Base-by-base conservation (phyloP, 306 rosid species). In the Dryas octopetala region DNA sequence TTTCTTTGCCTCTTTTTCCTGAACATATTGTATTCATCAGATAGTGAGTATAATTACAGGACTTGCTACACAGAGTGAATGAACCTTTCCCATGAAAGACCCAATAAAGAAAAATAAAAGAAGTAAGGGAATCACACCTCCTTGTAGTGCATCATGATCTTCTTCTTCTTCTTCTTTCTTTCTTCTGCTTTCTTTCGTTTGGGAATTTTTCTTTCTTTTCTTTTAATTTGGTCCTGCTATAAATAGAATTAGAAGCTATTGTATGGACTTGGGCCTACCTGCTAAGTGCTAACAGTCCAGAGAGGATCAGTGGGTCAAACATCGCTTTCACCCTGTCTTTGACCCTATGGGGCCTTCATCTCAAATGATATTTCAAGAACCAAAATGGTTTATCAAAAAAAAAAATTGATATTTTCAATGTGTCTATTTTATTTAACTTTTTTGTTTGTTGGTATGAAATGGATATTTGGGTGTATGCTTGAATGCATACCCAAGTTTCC, bases 1-100 rank as follows among this genome's bases (percentile, higher is more conserved):
- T 66, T 91, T 95, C 84, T 94, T 94, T 0, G 91, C 97, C 79
- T 91, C 98, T 73, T 90, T 95, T 70, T 95, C 98, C 97, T 94
- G 73, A 43, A 73, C 57, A 63, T 3, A 14, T 32, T 32, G 38
- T 44, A 38, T 43, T 16, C 16, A 55, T 54, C 43, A 16, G 50
- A 53, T 14, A 15, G 28, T 59, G 54, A 48, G 6, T 43, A 17
- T 32, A 32, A 32, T 32, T 32, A 32, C 38, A 32, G 38, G 68
- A 78, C 28, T 78, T 19, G 26, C 32, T 6, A 10, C 9, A 61
- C 6, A 59, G 68, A 6, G 28, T 9, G 10, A 9, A 5, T 50
- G 41, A 46, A 45, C 17, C 13, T 28, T 10, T 40, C 50, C 26
- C 55, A 70, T 50, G 13, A 9, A 1, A 43, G 23, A 50, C 74